phyloP scores from a whole-genome alignment of 306 rosid genomes.

The Corylus heterophylla region DNA sequence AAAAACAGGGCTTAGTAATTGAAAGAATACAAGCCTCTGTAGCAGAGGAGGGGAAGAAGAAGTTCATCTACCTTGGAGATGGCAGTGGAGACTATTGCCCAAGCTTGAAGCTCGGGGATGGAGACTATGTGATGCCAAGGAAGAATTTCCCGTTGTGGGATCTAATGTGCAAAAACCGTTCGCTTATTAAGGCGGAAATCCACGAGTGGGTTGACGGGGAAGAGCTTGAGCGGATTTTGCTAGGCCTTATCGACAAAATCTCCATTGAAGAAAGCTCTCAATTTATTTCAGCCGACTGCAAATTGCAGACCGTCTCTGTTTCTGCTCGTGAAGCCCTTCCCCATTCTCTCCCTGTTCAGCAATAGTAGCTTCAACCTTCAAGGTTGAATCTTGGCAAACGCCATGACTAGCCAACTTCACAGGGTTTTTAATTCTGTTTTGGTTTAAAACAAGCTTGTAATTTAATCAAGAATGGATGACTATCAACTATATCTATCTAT shows the following conservation, averaged over 20 bases:
- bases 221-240: slow-evolving; percentile 38
- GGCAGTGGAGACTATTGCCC: slow-evolving; percentile 70
- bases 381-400: background rate
- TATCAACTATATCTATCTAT: background rate
- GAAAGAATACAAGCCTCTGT: slow-evolving; percentile 45
- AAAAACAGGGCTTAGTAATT: slow-evolving; percentile 44
- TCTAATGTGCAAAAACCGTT: slow-evolving; percentile 49
- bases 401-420: background rate
- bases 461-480: background rate
- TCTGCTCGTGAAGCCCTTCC: slow-evolving; percentile 44
- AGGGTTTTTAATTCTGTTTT: background rate
- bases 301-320: slow-evolving; percentile 33
- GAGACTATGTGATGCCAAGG: slow-evolving; percentile 64
- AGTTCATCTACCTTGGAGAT: slow-evolving; percentile 62
- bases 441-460: background rate
- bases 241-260: slow-evolving; percentile 37
- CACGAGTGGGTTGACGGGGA: slow-evolving; percentile 58
- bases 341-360: slow-evolving; percentile 44
- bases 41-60: slow-evolving; percentile 30
- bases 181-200: slow-evolving; percentile 50
- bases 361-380: slow-evolving; percentile 7
- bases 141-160: slow-evolving; percentile 64
- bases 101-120: slow-evolving; percentile 48
- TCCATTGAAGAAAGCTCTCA: slow-evolving; percentile 25
- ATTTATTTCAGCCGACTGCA: slow-evolving; percentile 53